Percentiles rank a stretch among this genome's conserved stretches.
Evolutionary conservation across 2,329 filamentous ascomycete genomes (phyloP).

Genomic region (Pestalotiopsis sp.): DNA sequence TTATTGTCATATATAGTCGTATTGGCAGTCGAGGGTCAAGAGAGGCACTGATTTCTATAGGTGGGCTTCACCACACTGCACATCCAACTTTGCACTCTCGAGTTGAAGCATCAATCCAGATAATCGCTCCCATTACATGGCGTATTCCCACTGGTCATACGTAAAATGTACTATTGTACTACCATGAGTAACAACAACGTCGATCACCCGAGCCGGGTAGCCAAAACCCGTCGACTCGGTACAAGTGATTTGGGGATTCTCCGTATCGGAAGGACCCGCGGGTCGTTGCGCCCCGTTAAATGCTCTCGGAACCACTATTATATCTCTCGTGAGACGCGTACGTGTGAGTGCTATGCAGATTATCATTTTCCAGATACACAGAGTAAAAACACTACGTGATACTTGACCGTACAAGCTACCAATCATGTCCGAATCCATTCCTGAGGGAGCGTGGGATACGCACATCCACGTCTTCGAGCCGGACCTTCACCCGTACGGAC

Average conservation of each 20-base stretch:
- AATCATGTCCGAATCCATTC: neutral
- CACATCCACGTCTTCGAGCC: slow-evolving; percentile 5
- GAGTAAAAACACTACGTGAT: neutral
- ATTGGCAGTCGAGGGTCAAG: too few relatives aligned
- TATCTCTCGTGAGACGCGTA: neutral
- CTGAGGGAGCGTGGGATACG: neutral
- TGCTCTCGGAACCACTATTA: neutral
- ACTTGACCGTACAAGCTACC: neutral
- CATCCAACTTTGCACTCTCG: too few relatives aligned
- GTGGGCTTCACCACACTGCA: too few relatives aligned
- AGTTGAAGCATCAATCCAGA: too few relatives aligned
- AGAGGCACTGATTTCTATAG: too few relatives aligned
- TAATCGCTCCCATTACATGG: neutral
- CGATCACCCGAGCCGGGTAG: neutral
- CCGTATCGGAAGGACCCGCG: neutral
- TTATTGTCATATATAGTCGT: too few relatives aligned
- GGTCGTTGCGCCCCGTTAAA: neutral
- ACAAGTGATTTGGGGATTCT: neutral
- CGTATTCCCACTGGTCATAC: neutral
- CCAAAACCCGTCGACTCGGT: neutral
- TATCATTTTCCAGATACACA: too few relatives aligned
- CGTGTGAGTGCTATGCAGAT: neutral
- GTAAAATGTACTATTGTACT: neutral
- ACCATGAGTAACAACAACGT: neutral
- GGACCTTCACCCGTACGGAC: neutral